phyloP scores from a whole-genome alignment of 495 filamentous ascomycete genomes.

The Penicillium robsamsonii region DNA sequence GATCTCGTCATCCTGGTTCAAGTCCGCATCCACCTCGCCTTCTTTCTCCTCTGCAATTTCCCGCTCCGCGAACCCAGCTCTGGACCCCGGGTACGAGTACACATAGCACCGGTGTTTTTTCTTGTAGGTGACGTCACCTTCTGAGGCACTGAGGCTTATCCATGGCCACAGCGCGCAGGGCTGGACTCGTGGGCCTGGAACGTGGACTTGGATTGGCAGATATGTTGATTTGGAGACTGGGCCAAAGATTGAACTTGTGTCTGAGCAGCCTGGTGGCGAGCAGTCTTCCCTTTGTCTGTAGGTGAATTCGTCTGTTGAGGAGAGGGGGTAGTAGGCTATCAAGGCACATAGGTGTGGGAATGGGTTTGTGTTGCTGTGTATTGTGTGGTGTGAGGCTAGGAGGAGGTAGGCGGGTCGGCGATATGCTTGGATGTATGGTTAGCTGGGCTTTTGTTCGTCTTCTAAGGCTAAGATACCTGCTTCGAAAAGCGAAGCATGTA shows the following conservation, averaged over 20 bases:
- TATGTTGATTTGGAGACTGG: conserved; percentile 29
- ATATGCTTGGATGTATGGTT: conserved; percentile 38
- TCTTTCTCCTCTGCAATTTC: conserved; percentile 28
- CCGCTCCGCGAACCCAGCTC: conserved; percentile 52
- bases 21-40: conserved; percentile 8
- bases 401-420: conserved; percentile 57
- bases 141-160: conserved; percentile 18
- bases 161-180: conserved; percentile 33
- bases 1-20: conserved; percentile 33
- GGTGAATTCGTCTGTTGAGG: conserved; percentile 13
- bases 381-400: conserved; percentile 51
- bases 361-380: conserved; percentile 37
- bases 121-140: conserved; percentile 33
- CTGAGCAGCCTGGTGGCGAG: conserved; percentile 28
- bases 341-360: conserved; percentile 49
- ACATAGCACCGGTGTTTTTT: conserved; percentile 45
- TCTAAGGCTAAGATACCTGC: neutral
- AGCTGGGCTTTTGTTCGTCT: neutral
- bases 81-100: conserved; percentile 47
- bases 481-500: neutral
- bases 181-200: conserved; percentile 48
- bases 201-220: conserved; percentile 53
- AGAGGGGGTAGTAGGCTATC: conserved; percentile 57
- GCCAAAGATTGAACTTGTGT: conserved; percentile 37
- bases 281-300: conserved; percentile 8